Conservation (phyloP, 495 filamentous ascomycete genomes). For the Podospora sp. region DNA sequence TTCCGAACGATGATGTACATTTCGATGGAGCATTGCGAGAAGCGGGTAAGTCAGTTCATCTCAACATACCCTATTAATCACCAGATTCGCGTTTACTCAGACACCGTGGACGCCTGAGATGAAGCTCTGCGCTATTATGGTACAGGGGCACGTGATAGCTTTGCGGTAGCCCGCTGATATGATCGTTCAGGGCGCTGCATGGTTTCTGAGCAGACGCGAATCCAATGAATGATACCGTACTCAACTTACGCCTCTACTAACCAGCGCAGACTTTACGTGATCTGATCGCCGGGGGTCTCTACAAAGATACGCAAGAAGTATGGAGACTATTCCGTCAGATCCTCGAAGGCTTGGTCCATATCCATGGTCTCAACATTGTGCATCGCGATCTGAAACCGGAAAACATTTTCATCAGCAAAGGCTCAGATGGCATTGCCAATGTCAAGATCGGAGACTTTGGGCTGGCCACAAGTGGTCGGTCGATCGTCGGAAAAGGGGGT, state of each 20-base stretch:
- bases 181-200: too few species aligned
- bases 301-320: constrained; percentile 69
- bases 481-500: constrained; percentile 64
- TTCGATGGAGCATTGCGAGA: constrained; percentile 95
- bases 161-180: too few species aligned
- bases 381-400: constrained; percentile 98
- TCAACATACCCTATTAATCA: too few species aligned
- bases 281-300: constrained; percentile 77
- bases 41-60: constrained; percentile 60
- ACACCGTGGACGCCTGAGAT: too few species aligned
- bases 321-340: constrained; percentile 94
- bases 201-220: too few species aligned
- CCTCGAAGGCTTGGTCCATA: constrained; percentile 85
- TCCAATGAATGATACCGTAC: constrained; percentile 13
- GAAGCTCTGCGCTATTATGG: too few species aligned
- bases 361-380: constrained; percentile 89
- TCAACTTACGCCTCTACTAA: constrained; percentile 15
- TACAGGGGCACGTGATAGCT: too few species aligned
- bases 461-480: constrained; percentile 85
- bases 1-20: constrained; percentile 52
- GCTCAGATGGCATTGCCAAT: constrained; percentile 73
- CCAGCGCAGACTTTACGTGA: constrained; percentile 74
- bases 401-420: constrained; percentile 80
- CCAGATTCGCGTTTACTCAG: too few species aligned
- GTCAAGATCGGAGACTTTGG: constrained; percentile 97